Evolutionary conservation across 1,139 yeast genomes (phyloP).

Genomic region (Lodderomyces orthopsilosis): DNA sequence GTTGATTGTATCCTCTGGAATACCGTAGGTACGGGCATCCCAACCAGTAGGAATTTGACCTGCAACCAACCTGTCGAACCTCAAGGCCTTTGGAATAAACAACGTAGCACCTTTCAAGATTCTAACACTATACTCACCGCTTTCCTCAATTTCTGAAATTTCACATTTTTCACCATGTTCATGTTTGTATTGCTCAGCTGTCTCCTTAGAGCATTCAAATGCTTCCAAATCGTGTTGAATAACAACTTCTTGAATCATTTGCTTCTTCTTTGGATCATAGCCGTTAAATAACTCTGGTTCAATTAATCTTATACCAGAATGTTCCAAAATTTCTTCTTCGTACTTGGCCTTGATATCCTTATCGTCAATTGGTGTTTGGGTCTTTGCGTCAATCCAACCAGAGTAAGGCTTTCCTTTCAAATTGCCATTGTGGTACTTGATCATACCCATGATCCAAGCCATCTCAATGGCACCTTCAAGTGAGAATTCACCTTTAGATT

Average conservation of each 20-base stretch:
- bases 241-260: constrained; percentile 89
- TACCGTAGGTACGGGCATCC: constrained; percentile 94
- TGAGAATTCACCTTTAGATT: constrained; percentile 92
- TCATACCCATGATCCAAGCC: constrained; percentile 99
- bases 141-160: constrained; percentile 80
- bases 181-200: constrained; percentile 90
- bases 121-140: constrained; percentile 89
- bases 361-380: constrained; percentile 90
- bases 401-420: constrained; percentile 85
- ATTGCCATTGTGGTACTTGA: constrained; percentile 90
- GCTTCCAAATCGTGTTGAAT: constrained; percentile 95
- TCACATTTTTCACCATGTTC: constrained; percentile 96
- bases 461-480: constrained; percentile 97
- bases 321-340: constrained; percentile 83
- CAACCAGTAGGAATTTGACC: constrained; percentile 99
- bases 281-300: constrained; percentile 95
- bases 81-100: constrained; percentile 91
- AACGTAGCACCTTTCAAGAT: constrained; percentile 91
- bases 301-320: constrained; percentile 92
- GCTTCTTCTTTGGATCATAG: constrained; percentile 91
- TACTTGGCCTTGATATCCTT: constrained; percentile 89
- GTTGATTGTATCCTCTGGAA: constrained; percentile 83
- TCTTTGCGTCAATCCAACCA: constrained; percentile 97
- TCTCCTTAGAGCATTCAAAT: constrained; percentile 91
- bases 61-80: constrained; percentile 93